Conservation (phyloP, 2,329 filamentous ascomycete genomes). For the Aspergillus hortae region DNA sequence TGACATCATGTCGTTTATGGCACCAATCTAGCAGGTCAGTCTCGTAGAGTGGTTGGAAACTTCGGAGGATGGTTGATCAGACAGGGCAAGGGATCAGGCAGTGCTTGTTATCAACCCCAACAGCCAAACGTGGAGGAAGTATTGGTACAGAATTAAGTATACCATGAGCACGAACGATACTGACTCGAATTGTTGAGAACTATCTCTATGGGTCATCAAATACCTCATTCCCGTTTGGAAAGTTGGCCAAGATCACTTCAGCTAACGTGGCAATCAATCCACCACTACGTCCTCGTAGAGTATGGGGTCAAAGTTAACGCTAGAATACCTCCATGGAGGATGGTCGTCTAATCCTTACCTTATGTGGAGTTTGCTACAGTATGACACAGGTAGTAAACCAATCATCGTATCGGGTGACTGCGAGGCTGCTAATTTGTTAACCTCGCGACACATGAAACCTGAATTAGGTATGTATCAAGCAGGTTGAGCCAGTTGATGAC, state of each 20-base stretch:
- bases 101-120: not conserved
- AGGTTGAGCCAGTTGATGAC: not conserved
- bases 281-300: not conserved
- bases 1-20: not conserved
- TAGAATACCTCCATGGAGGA: not conserved
- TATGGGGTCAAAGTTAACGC: not conserved
- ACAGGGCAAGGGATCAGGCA: not conserved
- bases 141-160: not conserved
- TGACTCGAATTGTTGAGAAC: not conserved
- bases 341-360: not conserved
- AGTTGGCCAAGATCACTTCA: not conserved
- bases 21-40: not conserved
- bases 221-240: not conserved
- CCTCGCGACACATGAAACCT: not conserved
- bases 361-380: not conserved
- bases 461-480: not conserved
- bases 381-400: not conserved
- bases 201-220: not conserved
- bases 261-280: not conserved
- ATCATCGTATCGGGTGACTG: not conserved
- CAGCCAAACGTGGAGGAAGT: not conserved
- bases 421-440: not conserved
- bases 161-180: not conserved
- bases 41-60: not conserved
- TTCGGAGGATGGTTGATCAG: not conserved